These are phyloP conservation scores for Fomitopsis pinicola DNA, from an alignment of 1,284 basidiomycete species.

Conservation along the genomic window DNA sequence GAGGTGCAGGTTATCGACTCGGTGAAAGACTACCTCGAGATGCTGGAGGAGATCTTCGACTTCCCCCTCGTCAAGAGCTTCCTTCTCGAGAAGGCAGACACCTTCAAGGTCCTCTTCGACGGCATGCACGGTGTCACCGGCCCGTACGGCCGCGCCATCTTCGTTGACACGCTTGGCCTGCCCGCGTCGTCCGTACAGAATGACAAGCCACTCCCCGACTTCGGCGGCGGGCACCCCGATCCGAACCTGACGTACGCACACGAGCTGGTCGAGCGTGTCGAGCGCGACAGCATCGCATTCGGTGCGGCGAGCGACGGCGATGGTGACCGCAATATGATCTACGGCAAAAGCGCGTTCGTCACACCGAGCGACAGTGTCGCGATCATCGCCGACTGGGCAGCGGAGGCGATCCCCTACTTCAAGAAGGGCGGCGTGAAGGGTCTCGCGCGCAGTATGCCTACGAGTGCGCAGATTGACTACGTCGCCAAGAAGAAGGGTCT, in stretches of 20 bases:
- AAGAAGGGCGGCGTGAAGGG: conserved; percentile 90
- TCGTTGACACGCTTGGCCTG: conserved; percentile 84
- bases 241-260: conserved; percentile 98
- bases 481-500: conserved; percentile 94
- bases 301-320: conserved; percentile 98
- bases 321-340: conserved; percentile 99
- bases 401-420: conserved; percentile 94
- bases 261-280: conserved; percentile 89
- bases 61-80: conserved; percentile 91
- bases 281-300: conserved; percentile 84
- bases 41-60: conserved; percentile 92
- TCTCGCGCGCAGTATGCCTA: conserved; percentile 95
- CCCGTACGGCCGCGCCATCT: conserved; percentile 90
- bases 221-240: conserved; percentile 97
- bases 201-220: conserved; percentile 88
- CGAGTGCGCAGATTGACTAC: conserved; percentile 93
- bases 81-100: conserved; percentile 63
- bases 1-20: conserved; percentile 93
- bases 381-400: conserved; percentile 97
- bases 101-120: conserved; percentile 92
- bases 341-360: conserved; percentile 96
- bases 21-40: conserved; percentile 83
- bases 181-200: conserved; percentile 85
- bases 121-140: conserved; percentile 97
- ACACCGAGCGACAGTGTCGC: conserved; percentile 97